Base-by-base conservation (phyloP, 768 basidiomycete species). In the Lactarius sp. region DNA sequence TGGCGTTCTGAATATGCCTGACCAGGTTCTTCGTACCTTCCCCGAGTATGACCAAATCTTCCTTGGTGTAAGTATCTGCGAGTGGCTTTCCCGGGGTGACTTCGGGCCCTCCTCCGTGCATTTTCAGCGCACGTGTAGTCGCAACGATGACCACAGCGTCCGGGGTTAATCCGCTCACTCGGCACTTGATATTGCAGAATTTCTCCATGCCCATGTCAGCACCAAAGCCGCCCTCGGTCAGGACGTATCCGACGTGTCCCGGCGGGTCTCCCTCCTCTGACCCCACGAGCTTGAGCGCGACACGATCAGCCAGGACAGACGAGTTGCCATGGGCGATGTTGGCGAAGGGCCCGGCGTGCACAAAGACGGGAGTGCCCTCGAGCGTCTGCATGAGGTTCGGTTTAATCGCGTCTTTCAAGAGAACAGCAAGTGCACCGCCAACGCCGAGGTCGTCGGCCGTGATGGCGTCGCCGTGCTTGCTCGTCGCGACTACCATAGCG, bases 131-230 rank as follows among this genome's bases (percentile, higher is more conserved):
- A 68, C 96, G 90, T 34, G 96, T 94, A 4, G 96, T 99, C 7
- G 96, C 97, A 58, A 99, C 96, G 70, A 99, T 90, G 68, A 99
- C 85, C 42, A 89, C 89, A 3, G 94, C 96, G 75, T 99, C 92
- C 9, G 97, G 97, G 61, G 80, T 88, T 71, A 98, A 83, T 53
- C 95, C 96, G 65, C 92, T 94, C 62, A 90, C 81, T 64, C 96
- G 87, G 75, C 95, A 98, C 76, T 99, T 99, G 82, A 99, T 98
- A 77, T 98, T 98, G 81, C 93, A 98, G 82, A 98, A 99, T 76
- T 99, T 97, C 77, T 94, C 93, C 92, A 95, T 92, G 44, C 94
- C 96, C 86, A 98, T 99, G 74, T 99, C 96, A 22, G 96, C 95
- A 61, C 96, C 96, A 76, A 98, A 99, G 50, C 96, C 96, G 71